phyloP scores from a whole-genome alignment of 257 asterid genomes.

The Scutellaria galericulata region DNA sequence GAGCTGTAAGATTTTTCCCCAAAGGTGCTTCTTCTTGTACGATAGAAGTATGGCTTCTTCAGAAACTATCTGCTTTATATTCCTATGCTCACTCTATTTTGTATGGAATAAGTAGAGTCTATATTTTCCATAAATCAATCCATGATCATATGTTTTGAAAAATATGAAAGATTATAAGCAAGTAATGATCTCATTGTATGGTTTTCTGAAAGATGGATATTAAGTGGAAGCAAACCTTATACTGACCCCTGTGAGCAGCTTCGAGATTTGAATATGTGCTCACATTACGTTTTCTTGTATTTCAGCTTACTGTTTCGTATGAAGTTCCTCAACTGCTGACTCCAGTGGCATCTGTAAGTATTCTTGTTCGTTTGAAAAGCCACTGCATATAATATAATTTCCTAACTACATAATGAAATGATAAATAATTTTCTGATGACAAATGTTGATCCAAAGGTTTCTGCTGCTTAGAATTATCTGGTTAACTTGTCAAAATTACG shows the following conservation, averaged over 20 bases:
- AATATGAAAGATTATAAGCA: neutral
- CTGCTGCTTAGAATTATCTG: too few relatives aligned
- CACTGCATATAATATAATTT: neutral
- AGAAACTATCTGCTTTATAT: constrained; percentile 22
- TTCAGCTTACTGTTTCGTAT: constrained; percentile 92
- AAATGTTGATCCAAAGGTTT: too few relatives aligned
- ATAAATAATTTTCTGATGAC: neutral
- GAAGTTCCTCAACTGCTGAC: constrained; percentile 86
- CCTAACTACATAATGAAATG: neutral
- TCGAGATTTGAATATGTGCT: constrained; percentile 12
- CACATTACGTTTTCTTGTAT: constrained; percentile 31
- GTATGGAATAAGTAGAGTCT: neutral
- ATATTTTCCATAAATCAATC: neutral
- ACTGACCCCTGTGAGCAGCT: neutral
- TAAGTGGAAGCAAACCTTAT: neutral
- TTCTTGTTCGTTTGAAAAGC: neutral
- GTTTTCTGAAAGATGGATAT: neutral
- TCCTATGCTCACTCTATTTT: neutral
- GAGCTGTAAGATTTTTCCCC: constrained; percentile 91
- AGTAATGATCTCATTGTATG: neutral
- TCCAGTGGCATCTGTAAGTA: constrained; percentile 94
- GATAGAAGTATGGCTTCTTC: constrained; percentile 67
- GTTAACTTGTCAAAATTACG: neutral
- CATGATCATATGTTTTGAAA: neutral
- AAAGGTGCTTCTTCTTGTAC: constrained; percentile 74